These are phyloP conservation scores for Aspergillus terreus DNA, from an alignment of 2,329 filamentous ascomycete species.

Conservation along the genomic window DNA sequence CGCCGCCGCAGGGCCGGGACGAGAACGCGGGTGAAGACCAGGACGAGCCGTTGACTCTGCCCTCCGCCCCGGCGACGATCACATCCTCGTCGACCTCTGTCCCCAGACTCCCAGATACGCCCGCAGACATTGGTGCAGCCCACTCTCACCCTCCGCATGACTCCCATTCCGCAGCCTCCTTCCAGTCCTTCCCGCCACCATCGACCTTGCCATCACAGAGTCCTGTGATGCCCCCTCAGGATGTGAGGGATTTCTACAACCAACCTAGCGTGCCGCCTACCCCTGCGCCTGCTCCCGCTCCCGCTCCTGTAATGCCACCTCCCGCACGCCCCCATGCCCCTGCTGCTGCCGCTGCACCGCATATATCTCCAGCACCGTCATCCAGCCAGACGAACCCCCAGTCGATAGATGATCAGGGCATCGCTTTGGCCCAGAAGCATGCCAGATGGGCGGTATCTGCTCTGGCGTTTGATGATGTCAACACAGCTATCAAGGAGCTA, in stretches of 20 bases:
- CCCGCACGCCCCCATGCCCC: conserved; percentile 18
- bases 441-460: conserved; percentile 96
- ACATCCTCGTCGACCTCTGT: conserved; percentile 23
- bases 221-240: conserved; percentile 13
- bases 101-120: conserved; percentile 32
- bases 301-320: conserved; percentile 17
- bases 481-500: conserved; percentile 83
- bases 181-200: conserved; percentile 42
- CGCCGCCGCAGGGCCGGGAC: conserved; percentile 16
- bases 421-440: conserved; percentile 85
- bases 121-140: conserved; percentile 16
- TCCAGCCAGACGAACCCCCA: conserved; percentile 23
- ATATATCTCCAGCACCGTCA: conserved; percentile 15
- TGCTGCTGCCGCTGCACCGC: conserved; percentile 18
- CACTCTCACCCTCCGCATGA: conserved; percentile 14
- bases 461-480: conserved; percentile 91
- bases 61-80: conserved; percentile 37
- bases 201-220: conserved; percentile 25
- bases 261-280: conserved; percentile 11
- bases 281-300: conserved; percentile 22
- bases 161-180: conserved; percentile 12
- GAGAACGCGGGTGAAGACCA: conserved; percentile 37
- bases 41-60: conserved; percentile 31
- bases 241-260: conserved; percentile 22
- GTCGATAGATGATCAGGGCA: conserved; percentile 64